Evolutionary conservation across 2,329 filamentous ascomycete genomes (phyloP), one percentile per base, ranked within the genome.

Genomic region (Colletotrichum chlorophyti): DNA sequence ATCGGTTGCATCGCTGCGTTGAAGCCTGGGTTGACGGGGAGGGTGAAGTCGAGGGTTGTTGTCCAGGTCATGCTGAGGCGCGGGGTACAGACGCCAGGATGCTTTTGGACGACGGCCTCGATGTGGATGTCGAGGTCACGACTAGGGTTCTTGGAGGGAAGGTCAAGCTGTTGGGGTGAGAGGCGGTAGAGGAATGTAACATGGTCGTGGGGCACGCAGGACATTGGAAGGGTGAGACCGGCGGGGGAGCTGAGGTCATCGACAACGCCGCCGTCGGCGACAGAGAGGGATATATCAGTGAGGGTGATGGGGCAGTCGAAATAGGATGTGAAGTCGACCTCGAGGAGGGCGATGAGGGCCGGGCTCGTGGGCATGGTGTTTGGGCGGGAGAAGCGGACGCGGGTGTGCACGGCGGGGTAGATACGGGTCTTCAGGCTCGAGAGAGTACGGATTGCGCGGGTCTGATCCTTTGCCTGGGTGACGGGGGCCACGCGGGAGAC

Each of bases 401-500:
- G 83, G 45, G 89, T 88, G 69, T 92, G 90, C 10, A 92, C 78
- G 3, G 87, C 85, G 8, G 91, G 89, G 49, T 84, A 83, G 32
- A 91, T 82, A 58, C 82, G 84, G 42, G 91, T 81, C 7, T 84
- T 79, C 29, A 89, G 79, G 54, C 83, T 83, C 45, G 86, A 83
- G 5, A 87, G 80, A 11, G 86, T 87, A 61, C 83, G 83, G 52
- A 93, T 80, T 4, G 88, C 85, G 34, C 84, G 85, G 58, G 85
- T 77, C 34, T 82, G 73, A 58, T 90, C 86, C 63, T 84, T 84
- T 21, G 80, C 78, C 45, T 85, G 83, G 3, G 87, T 85, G 37
- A 85, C 80, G 5, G 90, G 91, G 6, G 88, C 85, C 5, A 93
- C 89, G 61, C 89, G 85, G 37, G 88, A 91, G 29, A 94, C 89